A percentile compares a stretch with the other conserved stretches of the same genome.
These are phyloP conservation scores for Aspergillus sp. DNA, from an alignment of 2,329 filamentous ascomycete species.

Conservation along the genomic window DNA sequence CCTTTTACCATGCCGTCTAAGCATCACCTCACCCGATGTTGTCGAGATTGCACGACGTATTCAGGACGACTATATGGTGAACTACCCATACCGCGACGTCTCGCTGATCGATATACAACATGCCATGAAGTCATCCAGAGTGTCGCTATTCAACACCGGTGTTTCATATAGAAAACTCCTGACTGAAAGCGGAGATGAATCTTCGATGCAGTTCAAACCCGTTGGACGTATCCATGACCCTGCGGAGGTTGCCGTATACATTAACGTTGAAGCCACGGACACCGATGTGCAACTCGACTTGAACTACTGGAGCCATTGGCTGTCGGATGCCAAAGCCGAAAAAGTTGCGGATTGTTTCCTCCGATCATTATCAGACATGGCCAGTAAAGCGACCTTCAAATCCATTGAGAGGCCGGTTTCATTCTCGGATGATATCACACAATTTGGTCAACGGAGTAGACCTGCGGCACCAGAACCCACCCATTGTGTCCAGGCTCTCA, in stretches of 20 bases:
- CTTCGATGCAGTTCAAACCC: constrained; percentile 37
- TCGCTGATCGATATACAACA: constrained; percentile 51
- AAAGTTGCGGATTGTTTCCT: constrained; percentile 41
- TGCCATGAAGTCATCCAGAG: constrained; percentile 36
- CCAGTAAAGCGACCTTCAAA: constrained; percentile 7
- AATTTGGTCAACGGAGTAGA: constrained; percentile 32
- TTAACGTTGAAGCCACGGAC: constrained; percentile 50
- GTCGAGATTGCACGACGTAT: constrained; percentile 41
- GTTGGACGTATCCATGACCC: constrained; percentile 45
- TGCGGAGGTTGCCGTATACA: constrained; percentile 49
- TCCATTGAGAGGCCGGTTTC: constrained; percentile 25
- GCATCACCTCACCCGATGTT: constrained; percentile 32
- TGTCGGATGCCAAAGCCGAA: constrained; percentile 39
- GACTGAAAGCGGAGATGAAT: constrained; percentile 18
- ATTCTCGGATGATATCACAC: constrained; percentile 33
- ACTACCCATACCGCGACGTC: constrained; percentile 45
- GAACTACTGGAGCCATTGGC: constrained; percentile 43
- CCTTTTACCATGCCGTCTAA: constrained; percentile 46
- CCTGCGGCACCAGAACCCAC: constrained; percentile 21
- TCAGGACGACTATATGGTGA: constrained; percentile 49
- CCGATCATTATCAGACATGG: constrained; percentile 38
- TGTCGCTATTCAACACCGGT: constrained; percentile 49
- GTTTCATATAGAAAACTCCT: constrained; percentile 49
- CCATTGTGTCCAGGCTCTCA: constrained; percentile 29
- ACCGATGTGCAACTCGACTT: constrained; percentile 36